phyloP scores from a whole-genome alignment of 306 rosid species.

The Cicer arietinum region DNA sequence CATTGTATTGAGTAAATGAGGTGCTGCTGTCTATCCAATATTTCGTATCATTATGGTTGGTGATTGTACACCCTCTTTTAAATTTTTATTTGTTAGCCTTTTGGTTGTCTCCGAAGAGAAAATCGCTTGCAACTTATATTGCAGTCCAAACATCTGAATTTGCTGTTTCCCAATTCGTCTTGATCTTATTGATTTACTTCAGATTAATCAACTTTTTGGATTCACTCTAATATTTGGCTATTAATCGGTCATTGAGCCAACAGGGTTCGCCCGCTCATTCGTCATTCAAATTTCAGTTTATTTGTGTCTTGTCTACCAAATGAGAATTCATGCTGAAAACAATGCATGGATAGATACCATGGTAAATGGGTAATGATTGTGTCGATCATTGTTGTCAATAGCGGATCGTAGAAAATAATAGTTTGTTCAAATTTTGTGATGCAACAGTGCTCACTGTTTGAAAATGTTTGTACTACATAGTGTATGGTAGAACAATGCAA shows the following conservation, averaged over 20 bases:
- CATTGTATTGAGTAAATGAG: background rate
- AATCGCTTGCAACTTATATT: background rate
- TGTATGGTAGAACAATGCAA: no score
- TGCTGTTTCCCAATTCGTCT: background rate
- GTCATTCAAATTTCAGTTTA: background rate
- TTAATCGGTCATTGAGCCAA: background rate
- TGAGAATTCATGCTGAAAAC: background rate
- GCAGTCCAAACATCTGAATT: background rate
- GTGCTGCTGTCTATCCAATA: background rate
- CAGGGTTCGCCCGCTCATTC: background rate
- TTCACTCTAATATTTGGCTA: slow-evolving; percentile 8
- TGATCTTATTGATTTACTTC: slow-evolving; percentile 5
- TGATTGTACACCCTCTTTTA: background rate
- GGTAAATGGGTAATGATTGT: background rate
- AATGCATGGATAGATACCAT: slow-evolving; percentile 4
- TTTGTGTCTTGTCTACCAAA: slow-evolving; percentile 1
- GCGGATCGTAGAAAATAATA: no score
- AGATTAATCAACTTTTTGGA: background rate
- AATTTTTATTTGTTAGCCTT: background rate
- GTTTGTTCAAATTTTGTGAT: no score
- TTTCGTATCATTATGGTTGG: background rate
- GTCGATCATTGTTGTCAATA: no score
- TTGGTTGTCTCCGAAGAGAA: background rate
- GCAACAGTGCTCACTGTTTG: no score
- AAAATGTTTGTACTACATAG: no score